Conservation (phyloP, 257 asterid genomes). For the Penstemon eatonii region DNA sequence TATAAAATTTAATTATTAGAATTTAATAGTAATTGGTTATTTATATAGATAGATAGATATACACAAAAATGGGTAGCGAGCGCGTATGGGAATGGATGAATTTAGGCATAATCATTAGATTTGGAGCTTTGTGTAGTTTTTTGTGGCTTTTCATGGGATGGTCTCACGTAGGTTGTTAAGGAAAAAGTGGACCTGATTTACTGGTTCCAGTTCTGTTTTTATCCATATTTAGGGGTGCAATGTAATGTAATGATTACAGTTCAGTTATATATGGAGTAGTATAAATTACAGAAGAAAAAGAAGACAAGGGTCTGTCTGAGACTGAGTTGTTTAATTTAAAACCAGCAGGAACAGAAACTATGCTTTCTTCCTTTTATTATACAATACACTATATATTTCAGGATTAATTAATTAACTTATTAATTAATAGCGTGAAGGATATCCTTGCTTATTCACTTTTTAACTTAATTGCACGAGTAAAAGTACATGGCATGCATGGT, state of each 20-base stretch:
- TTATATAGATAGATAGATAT: neutral
- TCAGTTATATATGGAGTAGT: neutral
- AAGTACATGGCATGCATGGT: too few relatives aligned
- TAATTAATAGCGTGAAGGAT: constrained; percentile 35
- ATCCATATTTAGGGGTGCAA: constrained; percentile 31
- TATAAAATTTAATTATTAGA: too few relatives aligned
- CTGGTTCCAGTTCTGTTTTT: constrained; percentile 22
- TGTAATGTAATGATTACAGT: constrained; percentile 36
- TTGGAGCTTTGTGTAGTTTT: constrained; percentile 16
- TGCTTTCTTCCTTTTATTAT: neutral
- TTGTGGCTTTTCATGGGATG: constrained; percentile 26
- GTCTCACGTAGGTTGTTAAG: constrained; percentile 33
- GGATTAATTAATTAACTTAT: constrained; percentile 29
- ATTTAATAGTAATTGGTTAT: too few relatives aligned
- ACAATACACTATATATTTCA: neutral
- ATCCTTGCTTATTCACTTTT: constrained; percentile 25
- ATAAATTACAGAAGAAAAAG: constrained; percentile 1
- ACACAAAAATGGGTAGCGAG: neutral
- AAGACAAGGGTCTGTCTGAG: neutral
- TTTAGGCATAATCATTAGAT: constrained; percentile 1
- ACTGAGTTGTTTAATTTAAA: constrained; percentile 11
- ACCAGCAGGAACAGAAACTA: constrained; percentile 8
- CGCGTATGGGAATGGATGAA: neutral
- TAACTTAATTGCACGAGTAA: neutral
- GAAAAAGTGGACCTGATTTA: constrained; percentile 26